Evolutionary conservation across 1,284 basidiomycete species (phyloP).

Genomic region (Ceratobasidium sp.): DNA sequence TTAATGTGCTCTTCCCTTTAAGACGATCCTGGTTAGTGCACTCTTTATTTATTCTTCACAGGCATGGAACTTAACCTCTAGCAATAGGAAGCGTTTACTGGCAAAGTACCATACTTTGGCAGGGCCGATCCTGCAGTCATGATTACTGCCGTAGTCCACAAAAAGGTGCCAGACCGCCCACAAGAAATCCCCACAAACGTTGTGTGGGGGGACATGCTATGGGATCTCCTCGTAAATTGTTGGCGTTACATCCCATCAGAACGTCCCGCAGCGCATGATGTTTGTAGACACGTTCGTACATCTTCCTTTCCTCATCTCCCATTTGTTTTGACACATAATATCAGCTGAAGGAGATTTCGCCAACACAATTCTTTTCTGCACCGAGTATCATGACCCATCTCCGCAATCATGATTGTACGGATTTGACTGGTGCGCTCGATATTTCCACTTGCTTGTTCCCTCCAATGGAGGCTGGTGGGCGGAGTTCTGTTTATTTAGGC

Average conservation of each 20-base stretch:
- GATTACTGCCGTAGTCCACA: background rate
- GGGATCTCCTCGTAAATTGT: constrained; percentile 1
- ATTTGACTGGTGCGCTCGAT: too few relatives aligned
- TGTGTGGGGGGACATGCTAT: background rate
- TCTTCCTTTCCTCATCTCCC: background rate
- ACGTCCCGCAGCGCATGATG: background rate
- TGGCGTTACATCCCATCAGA: background rate
- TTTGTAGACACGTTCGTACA: background rate
- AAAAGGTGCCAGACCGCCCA: background rate
- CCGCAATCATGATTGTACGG: too few relatives aligned
- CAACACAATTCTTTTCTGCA: too few relatives aligned
- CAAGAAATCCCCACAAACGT: background rate
- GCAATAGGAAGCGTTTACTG: constrained; percentile 11
- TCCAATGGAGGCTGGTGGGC: too few relatives aligned
- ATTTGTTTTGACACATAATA: background rate
- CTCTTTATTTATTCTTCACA: background rate
- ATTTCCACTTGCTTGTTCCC: too few relatives aligned
- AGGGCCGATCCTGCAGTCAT: background rate
- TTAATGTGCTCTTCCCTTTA: background rate
- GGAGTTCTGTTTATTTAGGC: too few relatives aligned
- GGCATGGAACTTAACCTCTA: background rate
- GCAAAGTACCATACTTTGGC: constrained; percentile 1
- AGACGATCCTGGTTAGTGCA: constrained; percentile 19
- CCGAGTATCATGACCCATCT: too few relatives aligned
- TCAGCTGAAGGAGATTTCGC: background rate